Evolutionary conservation across 1,284 basidiomycete species (phyloP).

Genomic region (Ganoderma sinense): DNA sequence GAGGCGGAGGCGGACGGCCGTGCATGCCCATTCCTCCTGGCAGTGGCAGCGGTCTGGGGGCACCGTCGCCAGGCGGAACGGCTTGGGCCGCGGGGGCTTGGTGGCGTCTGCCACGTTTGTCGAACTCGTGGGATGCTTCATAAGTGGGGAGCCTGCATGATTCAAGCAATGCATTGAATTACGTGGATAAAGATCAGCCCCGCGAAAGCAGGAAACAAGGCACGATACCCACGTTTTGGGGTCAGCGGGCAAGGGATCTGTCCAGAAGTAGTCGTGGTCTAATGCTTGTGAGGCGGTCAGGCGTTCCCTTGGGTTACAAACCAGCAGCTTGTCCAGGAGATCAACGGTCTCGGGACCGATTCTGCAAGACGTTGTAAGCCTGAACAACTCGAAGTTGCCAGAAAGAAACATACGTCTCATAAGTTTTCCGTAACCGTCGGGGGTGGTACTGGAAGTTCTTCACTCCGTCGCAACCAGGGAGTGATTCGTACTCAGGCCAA

Average conservation of each 20-base stretch:
- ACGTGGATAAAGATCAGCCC: background rate
- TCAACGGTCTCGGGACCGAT: conserved; percentile 83
- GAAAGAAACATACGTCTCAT: conserved; percentile 59
- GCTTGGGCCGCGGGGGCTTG: conserved; percentile 38
- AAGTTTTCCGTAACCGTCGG: conserved; percentile 62
- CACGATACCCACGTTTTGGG: conserved; percentile 70
- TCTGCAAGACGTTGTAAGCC: conserved; percentile 42
- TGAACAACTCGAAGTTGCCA: conserved; percentile 9
- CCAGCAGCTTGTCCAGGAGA: conserved; percentile 90
- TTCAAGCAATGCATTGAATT: background rate
- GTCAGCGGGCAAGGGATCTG: conserved; percentile 84
- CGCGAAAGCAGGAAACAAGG: conserved; percentile 9
- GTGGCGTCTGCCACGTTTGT: conserved; percentile 74
- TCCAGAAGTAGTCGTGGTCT: conserved; percentile 94
- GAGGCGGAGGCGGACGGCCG: conserved; percentile 37
- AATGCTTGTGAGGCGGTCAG: conserved; percentile 91
- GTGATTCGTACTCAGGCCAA: conserved; percentile 83
- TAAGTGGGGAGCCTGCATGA: conserved; percentile 73
- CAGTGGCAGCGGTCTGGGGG: conserved; percentile 31
- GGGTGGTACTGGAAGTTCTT: conserved; percentile 61
- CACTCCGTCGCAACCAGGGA: conserved; percentile 86
- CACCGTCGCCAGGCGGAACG: conserved; percentile 29
- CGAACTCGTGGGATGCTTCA: conserved; percentile 86
- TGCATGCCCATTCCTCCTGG: conserved; percentile 33
- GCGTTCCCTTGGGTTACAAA: conserved; percentile 91